Evolutionary conservation across 192 early-diverging fungal species (phyloP).

Genomic region (Coemansia sp.): DNA sequence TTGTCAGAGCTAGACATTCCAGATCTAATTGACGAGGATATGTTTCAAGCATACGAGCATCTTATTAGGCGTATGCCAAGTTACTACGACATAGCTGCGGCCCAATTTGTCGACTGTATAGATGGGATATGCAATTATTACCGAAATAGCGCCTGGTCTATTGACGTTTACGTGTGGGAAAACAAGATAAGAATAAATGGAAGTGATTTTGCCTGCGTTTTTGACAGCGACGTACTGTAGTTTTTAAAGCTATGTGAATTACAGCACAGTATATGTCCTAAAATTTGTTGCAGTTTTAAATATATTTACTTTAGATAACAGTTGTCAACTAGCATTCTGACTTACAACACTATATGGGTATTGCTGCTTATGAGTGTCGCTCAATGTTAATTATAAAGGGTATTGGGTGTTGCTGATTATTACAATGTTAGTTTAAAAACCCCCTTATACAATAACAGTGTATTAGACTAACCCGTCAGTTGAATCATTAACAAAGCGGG

Average conservation of each 20-base stretch:
- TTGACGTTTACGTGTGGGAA: background rate
- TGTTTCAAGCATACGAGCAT: background rate
- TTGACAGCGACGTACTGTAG: background rate
- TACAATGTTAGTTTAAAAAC: too few relatives aligned
- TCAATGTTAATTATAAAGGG: too few relatives aligned
- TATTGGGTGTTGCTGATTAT: too few relatives aligned
- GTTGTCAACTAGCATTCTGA: too few relatives aligned
- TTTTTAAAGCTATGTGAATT: background rate
- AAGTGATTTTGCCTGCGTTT: background rate
- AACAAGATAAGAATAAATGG: background rate
- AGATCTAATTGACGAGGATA: background rate
- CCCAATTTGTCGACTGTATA: background rate
- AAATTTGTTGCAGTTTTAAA: too few relatives aligned
- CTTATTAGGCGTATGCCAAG: background rate
- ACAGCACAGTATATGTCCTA: too few relatives aligned
- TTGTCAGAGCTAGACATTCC: background rate
- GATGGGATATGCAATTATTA: background rate
- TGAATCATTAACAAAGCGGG: too few relatives aligned
- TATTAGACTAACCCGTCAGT: too few relatives aligned
- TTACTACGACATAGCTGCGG: background rate
- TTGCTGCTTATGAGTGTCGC: too few relatives aligned
- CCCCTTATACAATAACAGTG: too few relatives aligned
- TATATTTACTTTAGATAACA: too few relatives aligned
- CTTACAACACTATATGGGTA: too few relatives aligned
- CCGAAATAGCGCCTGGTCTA: background rate